Conservation (phyloP, 805 yeast species). For the Candida anglica region DNA sequence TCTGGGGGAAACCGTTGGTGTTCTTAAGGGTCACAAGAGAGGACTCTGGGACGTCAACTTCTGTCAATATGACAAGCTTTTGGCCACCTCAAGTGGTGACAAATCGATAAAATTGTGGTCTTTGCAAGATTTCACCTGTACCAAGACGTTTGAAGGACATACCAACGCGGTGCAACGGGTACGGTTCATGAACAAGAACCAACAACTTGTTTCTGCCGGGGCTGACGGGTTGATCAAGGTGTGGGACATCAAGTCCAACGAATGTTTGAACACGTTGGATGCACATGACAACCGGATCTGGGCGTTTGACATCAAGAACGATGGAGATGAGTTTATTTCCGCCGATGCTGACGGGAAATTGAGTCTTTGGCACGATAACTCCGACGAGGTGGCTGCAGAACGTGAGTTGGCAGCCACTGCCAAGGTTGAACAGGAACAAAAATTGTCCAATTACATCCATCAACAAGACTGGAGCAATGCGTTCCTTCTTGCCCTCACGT, state of each 20-base stretch:
- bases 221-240: constrained; percentile 93
- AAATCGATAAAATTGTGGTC: constrained; percentile 90
- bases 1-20: constrained; percentile 82
- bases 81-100: constrained; percentile 90
- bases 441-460: constrained; percentile 67
- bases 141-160: constrained; percentile 89
- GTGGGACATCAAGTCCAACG: constrained; percentile 78
- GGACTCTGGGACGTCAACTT: constrained; percentile 92
- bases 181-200: constrained; percentile 60
- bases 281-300: constrained; percentile 92
- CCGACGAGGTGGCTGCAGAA: constrained; percentile 50
- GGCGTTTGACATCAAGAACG: constrained; percentile 70
- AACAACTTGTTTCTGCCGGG: constrained; percentile 73
- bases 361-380: constrained; percentile 84
- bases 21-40: constrained; percentile 85
- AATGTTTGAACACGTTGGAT: constrained; percentile 79
- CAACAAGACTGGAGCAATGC: constrained; percentile 85
- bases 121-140: constrained; percentile 67
- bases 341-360: constrained; percentile 97
- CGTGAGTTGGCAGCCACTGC: constrained; percentile 47
- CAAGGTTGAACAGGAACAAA: constrained; percentile 84
- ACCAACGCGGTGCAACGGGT: constrained; percentile 88
- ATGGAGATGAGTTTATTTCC: constrained; percentile 66
- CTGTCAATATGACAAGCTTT: constrained; percentile 69
- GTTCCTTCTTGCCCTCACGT: constrained; percentile 74